These are phyloP conservation scores for Bonia amplexicaulis DNA, from an alignment of 176 grass and related monocot genomes.

Conservation along the genomic window DNA sequence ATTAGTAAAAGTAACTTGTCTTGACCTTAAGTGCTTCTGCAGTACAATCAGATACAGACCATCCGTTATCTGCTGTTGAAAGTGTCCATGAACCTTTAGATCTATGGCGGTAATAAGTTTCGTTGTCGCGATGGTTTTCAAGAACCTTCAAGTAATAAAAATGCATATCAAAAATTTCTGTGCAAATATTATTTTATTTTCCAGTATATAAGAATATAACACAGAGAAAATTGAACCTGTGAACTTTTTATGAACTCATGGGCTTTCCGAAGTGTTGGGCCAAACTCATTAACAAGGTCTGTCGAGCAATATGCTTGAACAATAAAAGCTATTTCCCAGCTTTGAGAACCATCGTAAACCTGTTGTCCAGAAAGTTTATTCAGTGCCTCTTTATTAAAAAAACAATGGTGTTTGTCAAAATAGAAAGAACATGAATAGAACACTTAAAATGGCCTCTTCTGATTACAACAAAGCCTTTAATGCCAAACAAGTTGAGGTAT, in stretches of 20 bases:
- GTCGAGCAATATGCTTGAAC: constrained; percentile 70
- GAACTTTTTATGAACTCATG: constrained; percentile 56
- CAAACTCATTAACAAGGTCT: constrained; percentile 49
- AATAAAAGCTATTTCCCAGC: constrained; percentile 71
- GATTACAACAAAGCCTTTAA: too few species aligned
- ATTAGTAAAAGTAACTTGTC: background rate
- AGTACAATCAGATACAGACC: constrained; percentile 42
- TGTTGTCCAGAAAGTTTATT: background rate
- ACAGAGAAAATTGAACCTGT: constrained; percentile 23
- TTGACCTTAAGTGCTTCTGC: constrained; percentile 47
- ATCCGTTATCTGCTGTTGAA: constrained; percentile 51
- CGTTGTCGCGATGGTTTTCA: constrained; percentile 29
- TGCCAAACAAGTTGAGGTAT: too few species aligned
- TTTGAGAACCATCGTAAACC: constrained; percentile 53
- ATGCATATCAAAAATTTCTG: background rate
- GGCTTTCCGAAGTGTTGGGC: constrained; percentile 36
- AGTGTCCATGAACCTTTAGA: constrained; percentile 62
- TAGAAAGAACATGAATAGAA: background rate
- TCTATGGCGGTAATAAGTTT: constrained; percentile 40
- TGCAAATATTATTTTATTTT: background rate
- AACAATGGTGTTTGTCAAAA: background rate
- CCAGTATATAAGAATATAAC: background rate
- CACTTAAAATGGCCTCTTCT: background rate
- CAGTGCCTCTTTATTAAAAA: background rate
- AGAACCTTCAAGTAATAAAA: constrained; percentile 12